Base-by-base conservation (phyloP, 2,329 filamentous ascomycete genomes). In the Penicillium brevicompactum region DNA sequence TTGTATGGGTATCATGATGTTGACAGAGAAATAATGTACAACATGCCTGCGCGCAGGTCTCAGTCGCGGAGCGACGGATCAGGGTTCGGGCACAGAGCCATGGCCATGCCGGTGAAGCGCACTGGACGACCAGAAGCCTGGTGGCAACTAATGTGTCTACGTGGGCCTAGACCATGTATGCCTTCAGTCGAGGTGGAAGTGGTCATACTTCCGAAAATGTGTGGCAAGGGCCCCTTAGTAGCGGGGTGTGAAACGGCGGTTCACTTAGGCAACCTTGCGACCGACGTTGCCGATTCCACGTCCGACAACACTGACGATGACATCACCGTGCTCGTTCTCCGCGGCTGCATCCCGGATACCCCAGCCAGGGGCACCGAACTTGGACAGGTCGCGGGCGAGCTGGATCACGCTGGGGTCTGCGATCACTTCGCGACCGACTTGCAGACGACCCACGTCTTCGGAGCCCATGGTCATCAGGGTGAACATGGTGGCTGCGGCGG, bases 381-480 rank as follows among this genome's bases (percentile, higher is more conserved):
- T 87, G 70, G 86, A 88, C 64, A 97, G 75, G 71, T 99, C 94
- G 66, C 94, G 83, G 10, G 90, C 92, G 51, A 97, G 77, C 47
- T 86, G 85, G 53, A 99, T 83, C 50, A 91, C 80, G 56, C 91
- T 88, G 70, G 96, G 91, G 2, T 87, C 89, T 0, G 87, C 92
- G 44, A 97, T 76, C 0, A 97, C 86, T 45, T 93, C 89, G 65
- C 86, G 87, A 31, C 92, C 91, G 55, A 99, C 71, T 59, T 90
- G 85, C 62, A 99, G 74, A 56, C 94, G 84, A 4, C 94, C 94
- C 13, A 99, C 92, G 73, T 99, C 94, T 71, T 97, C 94, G 1
- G 89, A 91, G 0, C 94, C 94, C 94, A 99, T 97, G 32, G 92
- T 91, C 94, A 99, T 99, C 59, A 99, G 80, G 16, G 87, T 90